A percentile compares a stretch with the other conserved stretches of the same genome.
Evolutionary conservation across 2,329 filamentous ascomycete species (phyloP).

Genomic region (Alternaria gaisen): DNA sequence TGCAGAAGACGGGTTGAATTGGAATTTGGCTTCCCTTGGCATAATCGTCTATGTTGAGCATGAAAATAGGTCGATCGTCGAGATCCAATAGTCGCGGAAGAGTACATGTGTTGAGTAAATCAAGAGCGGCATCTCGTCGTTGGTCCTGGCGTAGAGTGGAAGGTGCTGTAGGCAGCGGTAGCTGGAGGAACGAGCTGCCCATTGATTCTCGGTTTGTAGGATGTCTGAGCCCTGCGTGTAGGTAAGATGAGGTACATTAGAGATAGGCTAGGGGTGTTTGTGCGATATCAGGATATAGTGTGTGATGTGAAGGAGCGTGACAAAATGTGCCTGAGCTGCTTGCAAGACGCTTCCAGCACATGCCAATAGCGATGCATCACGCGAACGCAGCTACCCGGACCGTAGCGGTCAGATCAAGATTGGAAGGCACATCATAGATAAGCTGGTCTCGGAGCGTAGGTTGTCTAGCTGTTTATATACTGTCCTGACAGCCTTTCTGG

Average conservation of each 20-base stretch:
- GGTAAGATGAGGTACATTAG: constrained; percentile 7
- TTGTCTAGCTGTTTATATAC: not conserved
- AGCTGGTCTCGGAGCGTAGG: not conserved
- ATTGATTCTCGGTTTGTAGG: constrained; percentile 8
- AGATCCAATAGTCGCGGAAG: constrained; percentile 43
- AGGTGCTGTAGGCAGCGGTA: constrained; percentile 6
- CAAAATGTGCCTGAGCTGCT: not conserved
- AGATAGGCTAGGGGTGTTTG: not conserved
- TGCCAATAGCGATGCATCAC: not conserved
- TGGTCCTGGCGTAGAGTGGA: not conserved
- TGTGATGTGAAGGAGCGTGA: not conserved
- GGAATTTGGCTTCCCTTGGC: constrained; percentile 17
- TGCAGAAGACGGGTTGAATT: constrained; percentile 44
- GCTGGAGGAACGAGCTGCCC: constrained; percentile 9
- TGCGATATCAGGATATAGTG: not conserved
- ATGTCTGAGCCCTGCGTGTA: not conserved
- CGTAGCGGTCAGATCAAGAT: not conserved
- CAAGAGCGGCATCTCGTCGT: constrained; percentile 25
- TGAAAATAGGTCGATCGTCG: constrained; percentile 45
- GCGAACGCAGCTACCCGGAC: not conserved
- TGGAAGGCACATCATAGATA: not conserved
- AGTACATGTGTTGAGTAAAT: constrained; percentile 34
- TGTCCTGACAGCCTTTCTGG: not conserved
- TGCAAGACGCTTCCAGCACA: not conserved
- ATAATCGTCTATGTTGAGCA: constrained; percentile 44